Conservation (phyloP, 2,329 filamentous ascomycete species). For the Hypoxylon sp. region DNA sequence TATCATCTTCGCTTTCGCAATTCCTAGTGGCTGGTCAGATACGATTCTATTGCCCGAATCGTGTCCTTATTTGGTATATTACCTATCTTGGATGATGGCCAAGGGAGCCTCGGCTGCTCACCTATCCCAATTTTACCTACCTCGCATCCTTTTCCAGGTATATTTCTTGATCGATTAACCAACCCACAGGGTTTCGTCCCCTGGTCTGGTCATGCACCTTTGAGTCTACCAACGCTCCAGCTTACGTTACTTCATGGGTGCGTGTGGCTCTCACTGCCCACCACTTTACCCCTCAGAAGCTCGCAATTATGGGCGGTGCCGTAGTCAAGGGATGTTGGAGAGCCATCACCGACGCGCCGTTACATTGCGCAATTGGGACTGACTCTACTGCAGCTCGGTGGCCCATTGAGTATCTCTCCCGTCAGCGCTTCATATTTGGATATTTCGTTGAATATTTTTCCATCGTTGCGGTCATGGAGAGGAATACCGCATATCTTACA, state of each 20-base stretch:
- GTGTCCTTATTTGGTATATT: slow-evolving; percentile 21
- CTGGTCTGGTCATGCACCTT: slow-evolving; percentile 31
- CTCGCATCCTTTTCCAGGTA: slow-evolving; percentile 30
- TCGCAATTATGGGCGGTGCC: slow-evolving; percentile 31
- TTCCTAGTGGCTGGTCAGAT: slow-evolving; percentile 26
- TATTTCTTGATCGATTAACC: slow-evolving; percentile 22
- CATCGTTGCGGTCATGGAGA: slow-evolving; percentile 16
- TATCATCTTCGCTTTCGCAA: slow-evolving; percentile 16
- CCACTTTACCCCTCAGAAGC: slow-evolving; percentile 39
- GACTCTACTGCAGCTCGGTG: slow-evolving; percentile 10
- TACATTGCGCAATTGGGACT: slow-evolving; percentile 15
- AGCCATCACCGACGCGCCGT: slow-evolving; percentile 18
- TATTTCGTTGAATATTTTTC: slow-evolving; percentile 11
- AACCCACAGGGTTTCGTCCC: slow-evolving; percentile 34
- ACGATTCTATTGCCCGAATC: slow-evolving; percentile 38
- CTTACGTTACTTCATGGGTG: slow-evolving; percentile 25
- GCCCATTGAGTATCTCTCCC: slow-evolving; percentile 4
- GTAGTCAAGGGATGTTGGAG: slow-evolving; percentile 8
- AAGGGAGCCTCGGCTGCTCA: slow-evolving; percentile 26
- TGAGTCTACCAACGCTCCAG: slow-evolving; percentile 29
- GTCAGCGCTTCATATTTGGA: slow-evolving; percentile 14
- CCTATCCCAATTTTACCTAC: slow-evolving; percentile 17
- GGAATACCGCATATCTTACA: slow-evolving; percentile 30
- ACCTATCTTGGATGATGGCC: slow-evolving; percentile 8
- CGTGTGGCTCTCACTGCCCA: slow-evolving; percentile 14